Evolutionary conservation across 495 filamentous ascomycete species (phyloP), one percentile per base, ranked within the genome.

Genomic region (Hapsidospora chrysogenum): DNA sequence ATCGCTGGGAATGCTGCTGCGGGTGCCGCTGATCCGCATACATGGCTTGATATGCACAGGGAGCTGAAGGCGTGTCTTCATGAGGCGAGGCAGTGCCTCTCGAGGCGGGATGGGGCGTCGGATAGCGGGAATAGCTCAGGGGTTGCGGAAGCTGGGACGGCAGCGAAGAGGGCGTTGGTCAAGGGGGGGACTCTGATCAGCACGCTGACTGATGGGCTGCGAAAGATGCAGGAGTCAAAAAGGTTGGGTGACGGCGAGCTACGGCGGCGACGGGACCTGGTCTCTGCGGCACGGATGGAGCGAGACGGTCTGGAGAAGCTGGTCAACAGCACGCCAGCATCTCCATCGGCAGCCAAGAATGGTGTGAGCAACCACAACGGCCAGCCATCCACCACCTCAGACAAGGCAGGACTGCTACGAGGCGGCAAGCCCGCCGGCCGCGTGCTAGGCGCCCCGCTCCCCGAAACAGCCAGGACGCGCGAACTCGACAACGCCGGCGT

Each of bases 401-500:
- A 61, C 18, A 50, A 52, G 30, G 46, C 48, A 0, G 52, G 43
- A n/a, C 31, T 66, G 36, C 38, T 64, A 31, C 55, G 49, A 2
- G 21, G 33, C 9, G 31, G 13, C 25, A 14, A 7, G 35, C 29
- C 20, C 18, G 30, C 11, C 14, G 39, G 23, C 18, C 53, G 86
- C 16, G 80, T 94, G 3, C 62, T 96, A 4, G 92, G 92, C 0
- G 76, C 61, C 1, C 73, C 74, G 9, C 47, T 75, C 16, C 76
- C 78, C 30, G 89, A 99, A 55, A 96, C 83, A 28, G 81, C 85
- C 39, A 64, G 68, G 38, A 96, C 89, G 30, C 60, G 87, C 26
- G 85, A 93, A 58, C 57, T 89, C 38, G 89, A 94, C 49, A 99
- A 99, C 47, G 58, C 72, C 20, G 89, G 86, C 0, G 79, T 99